Evolutionary conservation across 495 filamentous ascomycete species (phyloP).

Genomic region (Thozetella sp.): DNA sequence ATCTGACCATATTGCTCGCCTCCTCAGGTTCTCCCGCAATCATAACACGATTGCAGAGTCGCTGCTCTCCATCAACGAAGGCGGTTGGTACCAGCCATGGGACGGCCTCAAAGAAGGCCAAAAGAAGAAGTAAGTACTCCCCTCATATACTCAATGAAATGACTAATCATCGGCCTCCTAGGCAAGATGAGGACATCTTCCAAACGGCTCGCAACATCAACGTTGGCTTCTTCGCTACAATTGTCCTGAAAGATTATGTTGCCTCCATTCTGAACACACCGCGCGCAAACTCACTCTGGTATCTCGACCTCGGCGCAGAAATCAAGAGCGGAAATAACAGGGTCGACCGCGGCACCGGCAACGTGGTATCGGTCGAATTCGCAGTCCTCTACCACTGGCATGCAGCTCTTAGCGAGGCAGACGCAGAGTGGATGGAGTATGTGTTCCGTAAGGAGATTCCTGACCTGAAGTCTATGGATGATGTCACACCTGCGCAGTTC

Average conservation of each 20-base stretch:
- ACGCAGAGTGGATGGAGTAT: conserved; percentile 67
- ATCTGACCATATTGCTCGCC: background rate
- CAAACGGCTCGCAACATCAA: conserved; percentile 38
- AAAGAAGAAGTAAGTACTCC: conserved; percentile 6
- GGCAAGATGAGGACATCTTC: conserved; percentile 39
- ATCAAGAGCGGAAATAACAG: conserved; percentile 16
- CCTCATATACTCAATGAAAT: background rate
- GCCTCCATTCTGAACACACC: conserved; percentile 22
- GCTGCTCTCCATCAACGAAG: conserved; percentile 39
- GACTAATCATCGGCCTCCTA: background rate
- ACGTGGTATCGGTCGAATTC: conserved; percentile 73
- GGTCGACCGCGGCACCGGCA: conserved; percentile 50
- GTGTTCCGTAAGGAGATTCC: conserved; percentile 47
- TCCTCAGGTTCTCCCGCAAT: conserved; percentile 24
- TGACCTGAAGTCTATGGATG: conserved; percentile 40
- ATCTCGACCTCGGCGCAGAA: conserved; percentile 27
- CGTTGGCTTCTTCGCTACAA: conserved; percentile 23
- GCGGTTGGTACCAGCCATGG: conserved; percentile 30
- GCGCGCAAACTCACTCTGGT: conserved; percentile 14
- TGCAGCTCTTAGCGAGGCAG: conserved; percentile 60
- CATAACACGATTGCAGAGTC: conserved; percentile 40
- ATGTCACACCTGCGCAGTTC: conserved; percentile 54
- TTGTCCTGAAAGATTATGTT: conserved; percentile 21
- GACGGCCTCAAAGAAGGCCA: background rate
- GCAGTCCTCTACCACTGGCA: conserved; percentile 77